phyloP scores from a whole-genome alignment of 1,284 basidiomycete species.

The Chalciporus sp. region DNA sequence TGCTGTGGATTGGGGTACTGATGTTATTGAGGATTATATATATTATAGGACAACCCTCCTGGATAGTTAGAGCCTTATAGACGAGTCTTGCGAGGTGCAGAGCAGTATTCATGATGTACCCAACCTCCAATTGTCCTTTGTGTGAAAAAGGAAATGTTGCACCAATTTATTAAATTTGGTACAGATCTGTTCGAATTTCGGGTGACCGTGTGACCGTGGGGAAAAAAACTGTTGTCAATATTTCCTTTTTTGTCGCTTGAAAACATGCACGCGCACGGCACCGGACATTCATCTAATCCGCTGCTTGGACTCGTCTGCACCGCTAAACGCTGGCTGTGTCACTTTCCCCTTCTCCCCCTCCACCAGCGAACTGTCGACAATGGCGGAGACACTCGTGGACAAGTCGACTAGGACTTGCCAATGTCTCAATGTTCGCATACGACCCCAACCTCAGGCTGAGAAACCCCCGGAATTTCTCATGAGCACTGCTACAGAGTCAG shows the following conservation, averaged over 20 bases:
- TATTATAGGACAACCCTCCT: neutral
- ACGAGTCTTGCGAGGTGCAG: no score
- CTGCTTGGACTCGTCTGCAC: conserved; percentile 21
- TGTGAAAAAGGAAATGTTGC: conserved; percentile 13
- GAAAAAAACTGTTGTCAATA: conserved; percentile 15
- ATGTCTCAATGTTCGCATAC: conserved; percentile 72
- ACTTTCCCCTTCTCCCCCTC: conserved; percentile 16
- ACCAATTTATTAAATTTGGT: conserved; percentile 4
- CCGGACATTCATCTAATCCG: conserved; percentile 40
- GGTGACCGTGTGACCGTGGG: conserved; percentile 29
- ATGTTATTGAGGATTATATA: neutral
- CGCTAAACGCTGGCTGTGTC: conserved; percentile 29
- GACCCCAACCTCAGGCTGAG: conserved; percentile 27
- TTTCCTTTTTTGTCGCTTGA: conserved; percentile 24
- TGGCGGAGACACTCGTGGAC: conserved; percentile 25
- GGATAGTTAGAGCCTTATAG: no score
- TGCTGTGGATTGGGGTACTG: conserved; percentile 3
- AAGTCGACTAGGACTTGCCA: conserved; percentile 48
- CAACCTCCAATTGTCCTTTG: neutral
- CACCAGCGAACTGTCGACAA: conserved; percentile 25
- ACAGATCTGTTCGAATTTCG: conserved; percentile 8
- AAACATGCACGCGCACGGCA: conserved; percentile 33
- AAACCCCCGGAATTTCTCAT: conserved; percentile 37
- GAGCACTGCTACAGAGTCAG: conserved; percentile 38
- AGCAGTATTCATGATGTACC: no score